Base-by-base conservation (phyloP, 2,329 filamentous ascomycete genomes). In the Pyrenophora seminiperda region DNA sequence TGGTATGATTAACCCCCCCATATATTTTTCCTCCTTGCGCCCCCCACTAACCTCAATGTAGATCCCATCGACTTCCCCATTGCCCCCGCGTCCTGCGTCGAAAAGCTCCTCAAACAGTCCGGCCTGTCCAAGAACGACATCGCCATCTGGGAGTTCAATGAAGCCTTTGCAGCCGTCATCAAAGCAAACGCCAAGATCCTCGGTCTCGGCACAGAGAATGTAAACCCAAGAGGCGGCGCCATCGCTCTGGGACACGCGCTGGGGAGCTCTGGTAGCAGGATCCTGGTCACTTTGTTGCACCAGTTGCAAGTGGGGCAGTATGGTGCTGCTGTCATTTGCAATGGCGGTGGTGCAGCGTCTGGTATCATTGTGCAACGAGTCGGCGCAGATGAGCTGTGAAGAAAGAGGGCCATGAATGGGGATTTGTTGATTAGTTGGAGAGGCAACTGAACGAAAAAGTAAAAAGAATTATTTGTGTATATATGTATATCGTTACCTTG, bases 111-210 rank as follows among this genome's bases (percentile, higher is more conserved):
- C 41, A 83, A 91, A 74, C 83, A 92, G 49, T 94, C 94, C 1
- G 92, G 93, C 9, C 92, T 99, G 61, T 90, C 85, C 58, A 91
- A 92, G 75, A 88, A 95, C 38, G 89, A 97, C 73, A 91, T 99
- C 37, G 87, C 93, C 4, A 79, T 97, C 17, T 97, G 94, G 93
- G 94, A 97, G 73, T 96, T 99, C 75, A 99, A 99, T 74, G 94
- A 99, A 77, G 94, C 94, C 0, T 99, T 99, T 71, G 93, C 94
- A 20, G 90, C 90, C 4, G 92, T 97, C 22, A 94, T 97, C 74
- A 91, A 94, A 71, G 92, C 93, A 33, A 97, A 97, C 69, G 88
- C 90, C 66, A 92, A 96, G 87, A 91, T 95, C 55, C 83, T 96
- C 27, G 90, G 88, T 34, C 83, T 97, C 2, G 83, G 92, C 58